Base-by-base conservation (phyloP, 164 flowering plant genomes). In the Magnolia sinica region DNA sequence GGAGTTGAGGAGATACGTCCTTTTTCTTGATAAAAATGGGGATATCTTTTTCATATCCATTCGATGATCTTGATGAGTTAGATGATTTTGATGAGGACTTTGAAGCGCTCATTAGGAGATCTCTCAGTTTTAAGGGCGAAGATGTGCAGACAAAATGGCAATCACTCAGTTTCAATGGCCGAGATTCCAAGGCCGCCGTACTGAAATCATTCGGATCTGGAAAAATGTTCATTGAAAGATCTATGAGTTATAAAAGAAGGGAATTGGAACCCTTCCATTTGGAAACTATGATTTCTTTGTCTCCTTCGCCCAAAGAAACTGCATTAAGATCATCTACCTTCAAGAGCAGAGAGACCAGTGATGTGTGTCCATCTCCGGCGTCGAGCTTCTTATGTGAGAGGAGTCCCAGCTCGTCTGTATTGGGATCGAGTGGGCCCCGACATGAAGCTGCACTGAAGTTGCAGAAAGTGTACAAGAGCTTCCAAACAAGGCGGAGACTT, bases 381-480 rank as follows among this genome's bases (percentile, higher is more conserved):
- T 74, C 85, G 20, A 81, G 76, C 71, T 63, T 70, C 72, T 59
- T 66, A 27, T 19, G 22, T 49, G 84, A 76, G 68, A 65, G 5
- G 45, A 68, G 75, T 51, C 74, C 72, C 22, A 52, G 55, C 24
- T 71, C 79, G 3, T 79, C 85, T 8, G 1, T 76, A 55, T 52
- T 78, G 55, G 77, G 84, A 80, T 76, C 86, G 3, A 70, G 68
- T 37, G 71, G 75, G 80, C 86, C 88, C 24, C 85, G 87, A 76
- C 87, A 95, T 71, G 86, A 86, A 74, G 98, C 98, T 16, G 98
- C 98, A 0, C 72, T 89, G 18, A 91, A 91, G 84, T 83, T 95
- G 83, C 98, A 95, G 87, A 95, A 95, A 81, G 98, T 95, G 29
- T 95, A 95, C 82, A 93, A 93, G 82, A 95, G 98, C 79, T 95